A percentile compares a stretch with the other conserved stretches of the same genome.
These are phyloP conservation scores for Coelastrella sp. DNA, from an alignment of 139 green algal species.

Conservation along the genomic window DNA sequence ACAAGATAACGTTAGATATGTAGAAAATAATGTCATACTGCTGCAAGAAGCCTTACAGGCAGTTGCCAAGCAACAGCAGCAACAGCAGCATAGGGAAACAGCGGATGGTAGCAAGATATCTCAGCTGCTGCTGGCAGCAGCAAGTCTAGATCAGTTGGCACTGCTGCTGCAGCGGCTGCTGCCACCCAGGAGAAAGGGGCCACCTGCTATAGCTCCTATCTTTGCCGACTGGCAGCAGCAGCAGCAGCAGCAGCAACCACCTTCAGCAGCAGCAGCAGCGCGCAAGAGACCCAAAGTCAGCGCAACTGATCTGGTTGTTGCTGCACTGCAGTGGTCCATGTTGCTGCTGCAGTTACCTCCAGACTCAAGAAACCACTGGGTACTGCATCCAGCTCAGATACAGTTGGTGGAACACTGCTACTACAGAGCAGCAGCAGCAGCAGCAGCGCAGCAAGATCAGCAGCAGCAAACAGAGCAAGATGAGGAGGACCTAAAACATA, in stretches of 20 bases:
- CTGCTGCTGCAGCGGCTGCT: conserved; percentile 41
- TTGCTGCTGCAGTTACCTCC: background rate
- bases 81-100: background rate
- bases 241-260: background rate
- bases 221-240: background rate
- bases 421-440: conserved; percentile 2
- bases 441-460: conserved; percentile 23
- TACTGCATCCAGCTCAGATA: conserved; percentile 20
- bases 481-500: background rate
- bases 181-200: background rate
- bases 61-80: background rate
- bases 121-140: conserved; percentile 30
- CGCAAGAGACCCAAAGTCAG: background rate
- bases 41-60: background rate
- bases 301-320: background rate
- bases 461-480: background rate
- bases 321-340: conserved; percentile 7
- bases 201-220: background rate
- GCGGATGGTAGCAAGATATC: conserved; percentile 9
- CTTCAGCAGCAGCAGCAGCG: conserved; percentile 30
- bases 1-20: background rate
- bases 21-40: conserved; percentile 22
- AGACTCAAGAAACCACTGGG: background rate
- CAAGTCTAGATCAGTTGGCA: background rate
- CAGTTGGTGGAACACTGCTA: conserved; percentile 1